Base-by-base conservation (phyloP, 2,329 filamentous ascomycete genomes). In the Dendrostoma leiphaemia region DNA sequence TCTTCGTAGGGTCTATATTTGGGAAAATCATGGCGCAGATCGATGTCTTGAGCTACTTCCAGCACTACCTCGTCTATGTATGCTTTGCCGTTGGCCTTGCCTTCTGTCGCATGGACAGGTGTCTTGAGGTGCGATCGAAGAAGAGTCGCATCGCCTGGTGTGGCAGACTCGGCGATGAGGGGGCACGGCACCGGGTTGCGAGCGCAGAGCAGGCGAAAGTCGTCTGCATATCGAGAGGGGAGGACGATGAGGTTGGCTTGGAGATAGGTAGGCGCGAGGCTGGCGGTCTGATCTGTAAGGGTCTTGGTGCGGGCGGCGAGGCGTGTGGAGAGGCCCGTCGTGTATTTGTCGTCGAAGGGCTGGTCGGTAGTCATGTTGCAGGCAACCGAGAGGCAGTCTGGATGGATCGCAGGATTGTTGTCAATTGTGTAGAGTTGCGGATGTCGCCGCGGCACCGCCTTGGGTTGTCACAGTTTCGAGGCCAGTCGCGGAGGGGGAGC, bases 151-250 rank as follows among this genome's bases (percentile, higher is more conserved):
- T 69, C 62, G 3, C 82, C 82, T 0, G 71, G 67, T 0, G 58
- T 40, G 0, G 68, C 66, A 3, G 78, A 82, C 62, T 81, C 77
- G 12, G 77, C 82, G 9, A 86, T 70, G 0, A 87, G 69, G 1
- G 83, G 83, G 60, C 83, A 86, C 0, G 83, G 77, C 0, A 86
- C 83, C 2, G 83, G 81, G 59, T 87, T 87, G 46, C 82, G 75
- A 1, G 73, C 71, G 65, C 83, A 86, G 23, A 86, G 77, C 17
- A 75, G 65, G 12, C 78, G 74, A 65, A 86, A 87, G 64, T 85
- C 80, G 17, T 69, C 48, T 12, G 83, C 82, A 64, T 84, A 81
- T 29, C 69, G 66, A 1, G 75, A 77, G 0, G 82, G 83, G 1
- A 87, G 71, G 10, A 86, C 72, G 35, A 87, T 74, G 34, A 87